Evolutionary conservation across 805 yeast species (phyloP), one percentile per base, ranked within the genome.

Genomic region (Candida ovalis): DNA sequence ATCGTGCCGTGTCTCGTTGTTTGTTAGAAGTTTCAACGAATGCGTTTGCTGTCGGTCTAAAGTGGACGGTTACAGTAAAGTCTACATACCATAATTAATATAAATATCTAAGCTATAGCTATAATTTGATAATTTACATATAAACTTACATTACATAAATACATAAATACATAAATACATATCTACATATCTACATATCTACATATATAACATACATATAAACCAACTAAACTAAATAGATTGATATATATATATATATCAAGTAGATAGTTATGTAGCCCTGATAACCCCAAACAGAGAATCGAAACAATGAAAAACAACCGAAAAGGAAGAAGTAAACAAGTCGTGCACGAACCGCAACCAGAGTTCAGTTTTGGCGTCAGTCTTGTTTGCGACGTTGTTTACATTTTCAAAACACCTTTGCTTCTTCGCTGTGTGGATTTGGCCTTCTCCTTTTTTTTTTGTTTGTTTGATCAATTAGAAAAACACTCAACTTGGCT

Each of bases 31-130:
- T 12, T 84, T 84, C 60, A 79, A 77, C 48, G 84, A 84, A 0
- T 91, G 97, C 66, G 92, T 90, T 0, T 86, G 96, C 59, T 91
- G 97, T 60, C 76, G 96, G 30, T 70, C 82, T 27, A 75, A 76
- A 24, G 96, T 91, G 2, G 82, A 82, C 45, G 84, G 86, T 1
- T 84, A 77, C 43, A 76, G 84, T 24, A 72, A 77, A 53, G 76
- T 84, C 1, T 84, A 68, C 58, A 68, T 81, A 10, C 89, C 88
- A 7, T 81, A 59, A 30, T 5, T 30, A 17, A 27, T 8, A 27
- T 12, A 27, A 8, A 27, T 12, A 8, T 12, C 10, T 27, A 27
- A 27, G 30, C 30, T 27, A 27, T 27, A 27, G 30, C 30, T 27
- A 27, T 8, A 27, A 27, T 8, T n/a, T n/a, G n/a, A n/a, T n/a